phyloP scores from a whole-genome alignment of 495 filamentous ascomycete genomes.

The Aeminium ludgeri region DNA sequence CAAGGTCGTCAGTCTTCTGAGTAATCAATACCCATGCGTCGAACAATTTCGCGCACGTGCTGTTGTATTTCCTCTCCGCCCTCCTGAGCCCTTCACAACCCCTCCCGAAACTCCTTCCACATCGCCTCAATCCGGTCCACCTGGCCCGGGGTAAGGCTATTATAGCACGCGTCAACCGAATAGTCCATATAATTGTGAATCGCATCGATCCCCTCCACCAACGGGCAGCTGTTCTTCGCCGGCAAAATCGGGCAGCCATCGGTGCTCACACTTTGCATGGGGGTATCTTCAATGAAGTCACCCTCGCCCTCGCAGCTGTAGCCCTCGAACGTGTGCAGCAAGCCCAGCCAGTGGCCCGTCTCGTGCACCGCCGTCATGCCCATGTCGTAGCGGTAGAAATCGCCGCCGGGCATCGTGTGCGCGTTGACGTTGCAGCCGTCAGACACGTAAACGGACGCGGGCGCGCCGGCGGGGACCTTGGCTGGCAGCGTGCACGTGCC shows the following conservation, averaged over 20 bases:
- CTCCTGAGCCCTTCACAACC: too few species aligned
- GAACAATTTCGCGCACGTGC: too few species aligned
- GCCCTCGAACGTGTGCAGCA: constrained; percentile 52
- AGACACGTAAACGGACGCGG: constrained; percentile 27
- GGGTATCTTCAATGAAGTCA: constrained; percentile 43
- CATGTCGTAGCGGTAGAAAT: constrained; percentile 34
- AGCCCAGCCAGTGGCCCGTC: constrained; percentile 49
- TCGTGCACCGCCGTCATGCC: constrained; percentile 48
- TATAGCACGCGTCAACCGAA: constrained; percentile 34
- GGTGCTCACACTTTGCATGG: constrained; percentile 34
- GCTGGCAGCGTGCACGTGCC: constrained; percentile 38
- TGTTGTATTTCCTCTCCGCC: too few species aligned
- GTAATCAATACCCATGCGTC: too few species aligned
- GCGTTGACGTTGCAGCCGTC: constrained; percentile 46
- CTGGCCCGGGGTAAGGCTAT: constrained; percentile 19
- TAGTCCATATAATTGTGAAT: constrained; percentile 56
- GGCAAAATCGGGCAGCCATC: constrained; percentile 39
- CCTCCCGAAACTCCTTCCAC: constrained; percentile 22
- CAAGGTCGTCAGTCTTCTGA: too few species aligned
- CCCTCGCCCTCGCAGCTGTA: constrained; percentile 35
- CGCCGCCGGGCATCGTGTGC: constrained; percentile 37
- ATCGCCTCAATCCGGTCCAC: constrained; percentile 19
- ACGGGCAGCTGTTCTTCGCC: constrained; percentile 35
- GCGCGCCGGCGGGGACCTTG: constrained; percentile 13
- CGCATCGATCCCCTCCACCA: constrained; percentile 32